phyloP scores from a whole-genome alignment of 805 yeast species.

The Teunomyces atbi region DNA sequence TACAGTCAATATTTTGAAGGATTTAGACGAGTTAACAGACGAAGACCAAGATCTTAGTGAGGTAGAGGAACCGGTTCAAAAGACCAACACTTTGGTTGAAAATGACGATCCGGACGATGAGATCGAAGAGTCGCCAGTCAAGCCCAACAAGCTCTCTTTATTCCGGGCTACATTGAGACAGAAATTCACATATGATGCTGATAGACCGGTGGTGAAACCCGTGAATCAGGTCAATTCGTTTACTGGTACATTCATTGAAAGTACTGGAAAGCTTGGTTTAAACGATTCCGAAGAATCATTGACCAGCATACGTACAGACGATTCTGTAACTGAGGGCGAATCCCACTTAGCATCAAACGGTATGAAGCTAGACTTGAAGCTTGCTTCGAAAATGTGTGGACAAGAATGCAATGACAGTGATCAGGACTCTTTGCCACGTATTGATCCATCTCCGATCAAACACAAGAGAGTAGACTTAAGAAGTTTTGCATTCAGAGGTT shows the following conservation, averaged over 20 bases:
- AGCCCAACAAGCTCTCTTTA: constrained; percentile 9
- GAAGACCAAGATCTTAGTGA: constrained; percentile 11
- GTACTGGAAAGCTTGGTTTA: neutral
- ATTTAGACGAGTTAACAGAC: constrained; percentile 17
- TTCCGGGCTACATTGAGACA: constrained; percentile 18
- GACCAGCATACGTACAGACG: neutral
- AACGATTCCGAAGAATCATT: constrained; percentile 1
- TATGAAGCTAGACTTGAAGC: neutral
- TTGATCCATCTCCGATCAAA: neutral
- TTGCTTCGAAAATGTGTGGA: neutral
- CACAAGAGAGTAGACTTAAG: constrained; percentile 6
- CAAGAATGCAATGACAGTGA: neutral
- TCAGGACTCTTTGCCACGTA: neutral
- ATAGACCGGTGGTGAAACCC: neutral
- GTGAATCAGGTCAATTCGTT: neutral
- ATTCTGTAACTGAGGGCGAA: neutral
- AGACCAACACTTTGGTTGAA: neutral
- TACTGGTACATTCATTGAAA: constrained; percentile 1
- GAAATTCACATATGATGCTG: constrained; percentile 20
- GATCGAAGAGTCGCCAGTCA: constrained; percentile 42
- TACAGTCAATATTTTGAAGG: constrained; percentile 12
- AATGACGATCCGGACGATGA: constrained; percentile 32
- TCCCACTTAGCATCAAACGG: neutral
- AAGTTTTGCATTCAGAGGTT: constrained; percentile 19
- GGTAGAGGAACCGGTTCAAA: neutral